Percentiles rank a stretch among this genome's conserved stretches.
Evolutionary conservation across 2,329 filamentous ascomycete species (phyloP).

Genomic region (Sporothrix sp.): DNA sequence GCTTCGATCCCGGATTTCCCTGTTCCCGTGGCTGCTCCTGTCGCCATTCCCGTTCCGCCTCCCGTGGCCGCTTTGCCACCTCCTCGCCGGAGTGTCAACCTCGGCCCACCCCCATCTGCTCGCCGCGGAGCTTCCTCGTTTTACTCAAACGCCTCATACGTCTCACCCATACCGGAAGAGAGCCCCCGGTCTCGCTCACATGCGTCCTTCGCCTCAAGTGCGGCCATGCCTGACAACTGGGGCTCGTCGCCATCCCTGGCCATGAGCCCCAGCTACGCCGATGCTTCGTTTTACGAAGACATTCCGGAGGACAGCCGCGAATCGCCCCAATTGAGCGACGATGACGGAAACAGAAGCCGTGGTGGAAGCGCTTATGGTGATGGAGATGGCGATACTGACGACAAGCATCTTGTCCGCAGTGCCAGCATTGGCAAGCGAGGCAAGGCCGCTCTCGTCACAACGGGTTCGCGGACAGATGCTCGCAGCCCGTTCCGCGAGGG

Average conservation of each 20-base stretch:
- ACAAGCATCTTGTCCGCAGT: conserved; percentile 48
- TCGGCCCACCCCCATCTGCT: conserved; percentile 52
- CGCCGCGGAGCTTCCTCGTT: conserved; percentile 53
- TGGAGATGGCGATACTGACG: conserved; percentile 43
- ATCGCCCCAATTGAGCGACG: conserved; percentile 35
- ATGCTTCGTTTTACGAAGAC: conserved; percentile 37
- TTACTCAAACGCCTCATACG: conserved; percentile 55
- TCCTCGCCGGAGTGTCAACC: conserved; percentile 39
- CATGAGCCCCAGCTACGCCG: conserved; percentile 36
- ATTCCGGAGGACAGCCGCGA: conserved; percentile 36
- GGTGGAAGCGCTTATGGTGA: conserved; percentile 25
- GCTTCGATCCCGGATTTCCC: conserved; percentile 53
- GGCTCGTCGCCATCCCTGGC: conserved; percentile 37
- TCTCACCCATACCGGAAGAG: conserved; percentile 70
- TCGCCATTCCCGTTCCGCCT: conserved; percentile 18
- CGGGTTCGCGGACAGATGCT: conserved; percentile 19
- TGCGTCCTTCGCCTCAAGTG: conserved; percentile 61
- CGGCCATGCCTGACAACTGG: conserved; percentile 62
- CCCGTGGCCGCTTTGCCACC: conserved; percentile 12
- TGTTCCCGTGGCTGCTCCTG: conserved; percentile 29
- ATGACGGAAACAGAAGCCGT: conserved; percentile 33
- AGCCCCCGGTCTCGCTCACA: conserved; percentile 47
- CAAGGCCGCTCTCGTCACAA: conserved; percentile 46
- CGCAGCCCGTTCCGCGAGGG: conserved; percentile 33
- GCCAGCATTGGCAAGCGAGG: conserved; percentile 53